Conservation (phyloP, 164 flowering plant species). For the Chimonanthus praecox region DNA sequence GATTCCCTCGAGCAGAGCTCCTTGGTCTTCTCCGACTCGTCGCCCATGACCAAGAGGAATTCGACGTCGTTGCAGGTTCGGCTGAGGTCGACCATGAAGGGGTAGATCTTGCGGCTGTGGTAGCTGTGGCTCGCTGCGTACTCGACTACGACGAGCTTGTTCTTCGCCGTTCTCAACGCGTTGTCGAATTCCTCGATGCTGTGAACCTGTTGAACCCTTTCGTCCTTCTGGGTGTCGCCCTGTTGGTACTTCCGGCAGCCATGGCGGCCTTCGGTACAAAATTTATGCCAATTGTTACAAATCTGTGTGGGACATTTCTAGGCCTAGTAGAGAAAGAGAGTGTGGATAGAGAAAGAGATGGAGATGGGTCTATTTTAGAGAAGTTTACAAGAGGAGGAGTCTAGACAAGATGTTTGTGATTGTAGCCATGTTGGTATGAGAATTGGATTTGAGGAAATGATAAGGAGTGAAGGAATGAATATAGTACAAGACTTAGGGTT, state of each 20-base stretch:
- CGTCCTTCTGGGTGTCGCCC: constrained; percentile 29
- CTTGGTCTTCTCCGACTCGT: constrained; percentile 59
- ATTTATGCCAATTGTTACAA: background rate
- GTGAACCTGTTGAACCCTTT: constrained; percentile 59
- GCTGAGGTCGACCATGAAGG: constrained; percentile 88
- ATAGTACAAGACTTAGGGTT: background rate
- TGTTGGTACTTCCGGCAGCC: constrained; percentile 19
- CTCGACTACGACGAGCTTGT: constrained; percentile 84
- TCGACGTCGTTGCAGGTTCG: constrained; percentile 77
- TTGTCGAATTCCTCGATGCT: constrained; percentile 64
- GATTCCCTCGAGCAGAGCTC: constrained; percentile 71
- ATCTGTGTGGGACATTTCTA: constrained; percentile 1
- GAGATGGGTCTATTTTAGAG: constrained; percentile 11
- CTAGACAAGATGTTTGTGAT: constrained; percentile 33
- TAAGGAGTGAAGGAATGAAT: background rate
- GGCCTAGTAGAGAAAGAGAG: constrained; percentile 16
- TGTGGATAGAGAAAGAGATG: constrained; percentile 1
- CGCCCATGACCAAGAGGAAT: constrained; percentile 83
- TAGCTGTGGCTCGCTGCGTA: constrained; percentile 55
- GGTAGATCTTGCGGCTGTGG: constrained; percentile 65
- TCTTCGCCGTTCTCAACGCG: constrained; percentile 50
- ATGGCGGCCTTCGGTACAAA: constrained; percentile 23
- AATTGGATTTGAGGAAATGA: background rate
- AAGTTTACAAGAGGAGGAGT: constrained; percentile 13
- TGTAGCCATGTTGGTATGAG: constrained; percentile 33